phyloP scores from a whole-genome alignment of 371 early-diverging fungal genomes.

The Choanephora cucurbitarum region DNA sequence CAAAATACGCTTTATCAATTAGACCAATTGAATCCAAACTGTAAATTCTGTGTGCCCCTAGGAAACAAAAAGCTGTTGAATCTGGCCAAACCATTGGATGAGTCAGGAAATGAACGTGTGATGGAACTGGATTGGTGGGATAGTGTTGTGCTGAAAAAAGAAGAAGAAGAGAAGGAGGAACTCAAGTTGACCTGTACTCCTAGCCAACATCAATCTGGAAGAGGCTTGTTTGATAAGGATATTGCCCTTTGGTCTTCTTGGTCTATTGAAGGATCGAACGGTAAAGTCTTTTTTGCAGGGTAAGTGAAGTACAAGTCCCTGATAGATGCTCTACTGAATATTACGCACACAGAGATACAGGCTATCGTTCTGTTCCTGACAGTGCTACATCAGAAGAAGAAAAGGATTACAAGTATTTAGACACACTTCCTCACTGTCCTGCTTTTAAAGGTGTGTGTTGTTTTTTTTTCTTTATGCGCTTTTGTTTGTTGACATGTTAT shows the following conservation, averaged over 20 bases:
- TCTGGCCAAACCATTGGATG: constrained; percentile 20
- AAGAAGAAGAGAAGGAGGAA: constrained; percentile 9
- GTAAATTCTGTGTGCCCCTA: constrained; percentile 72
- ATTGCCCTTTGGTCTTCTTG: constrained; percentile 80
- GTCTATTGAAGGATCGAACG: constrained; percentile 51
- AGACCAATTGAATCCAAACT: constrained; percentile 38
- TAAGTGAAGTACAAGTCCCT: no score
- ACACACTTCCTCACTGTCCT: constrained; percentile 68
- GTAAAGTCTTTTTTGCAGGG: constrained; percentile 71
- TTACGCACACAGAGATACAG: constrained; percentile 85
- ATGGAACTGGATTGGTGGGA: constrained; percentile 86
- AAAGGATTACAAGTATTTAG: constrained; percentile 35
- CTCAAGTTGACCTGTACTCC: constrained; percentile 67
- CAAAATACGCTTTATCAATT: constrained; percentile 53
- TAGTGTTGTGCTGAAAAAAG: constrained; percentile 40
- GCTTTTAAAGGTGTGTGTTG: constrained; percentile 65
- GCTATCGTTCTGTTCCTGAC: constrained; percentile 60
- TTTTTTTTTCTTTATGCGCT: background rate
- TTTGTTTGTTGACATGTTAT: background rate
- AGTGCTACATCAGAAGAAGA: constrained; percentile 22
- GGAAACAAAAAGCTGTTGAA: constrained; percentile 71
- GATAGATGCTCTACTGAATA: no score
- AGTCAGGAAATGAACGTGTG: constrained; percentile 46
- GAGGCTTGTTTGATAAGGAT: constrained; percentile 64
- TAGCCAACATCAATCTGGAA: constrained; percentile 77